These are phyloP conservation scores for Picea sitchensis DNA, from an alignment of 75 land plant genomes.

Conservation along the genomic window DNA sequence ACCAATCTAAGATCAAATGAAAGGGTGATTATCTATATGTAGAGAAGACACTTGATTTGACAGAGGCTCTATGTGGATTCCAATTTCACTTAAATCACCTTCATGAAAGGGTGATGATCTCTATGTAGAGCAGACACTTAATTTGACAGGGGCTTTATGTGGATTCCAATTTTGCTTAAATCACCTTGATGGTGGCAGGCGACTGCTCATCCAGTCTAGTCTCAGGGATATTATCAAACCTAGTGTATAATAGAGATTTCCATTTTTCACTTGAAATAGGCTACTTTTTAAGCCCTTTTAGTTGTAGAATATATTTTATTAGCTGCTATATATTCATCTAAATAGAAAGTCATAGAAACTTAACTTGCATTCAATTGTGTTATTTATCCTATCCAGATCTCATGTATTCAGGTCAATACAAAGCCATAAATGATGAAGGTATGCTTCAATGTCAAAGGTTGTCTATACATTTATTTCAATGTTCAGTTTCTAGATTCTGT, in stretches of 20 bases:
- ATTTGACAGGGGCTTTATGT: too few species aligned
- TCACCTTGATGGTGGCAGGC: too few species aligned
- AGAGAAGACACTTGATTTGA: too few species aligned
- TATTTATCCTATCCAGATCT: neutral
- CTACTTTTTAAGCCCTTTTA: neutral
- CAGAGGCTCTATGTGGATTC: too few species aligned
- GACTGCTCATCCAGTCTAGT: slow-evolving; percentile 28
- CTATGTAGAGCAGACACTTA: too few species aligned
- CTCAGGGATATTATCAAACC: slow-evolving; percentile 65
- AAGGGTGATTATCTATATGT: neutral
- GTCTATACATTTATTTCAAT: slow-evolving; percentile 56
- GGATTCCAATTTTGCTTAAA: too few species aligned
- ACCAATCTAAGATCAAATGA: slow-evolving; percentile 34
- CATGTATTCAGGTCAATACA: slow-evolving; percentile 44
- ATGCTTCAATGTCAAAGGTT: slow-evolving; percentile 62
- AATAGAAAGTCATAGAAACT: too few species aligned
- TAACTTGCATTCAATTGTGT: too few species aligned
- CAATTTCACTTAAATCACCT: too few species aligned
- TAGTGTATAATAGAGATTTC: slow-evolving; percentile 15
- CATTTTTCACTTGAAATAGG: neutral
- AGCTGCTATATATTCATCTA: too few species aligned
- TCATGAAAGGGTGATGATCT: slow-evolving; percentile 3
- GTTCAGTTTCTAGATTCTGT: slow-evolving; percentile 68
- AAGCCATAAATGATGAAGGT: slow-evolving; percentile 75
- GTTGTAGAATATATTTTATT: neutral